Base-by-base conservation (phyloP, 805 yeast species). In the Spathaspora arborariae region DNA sequence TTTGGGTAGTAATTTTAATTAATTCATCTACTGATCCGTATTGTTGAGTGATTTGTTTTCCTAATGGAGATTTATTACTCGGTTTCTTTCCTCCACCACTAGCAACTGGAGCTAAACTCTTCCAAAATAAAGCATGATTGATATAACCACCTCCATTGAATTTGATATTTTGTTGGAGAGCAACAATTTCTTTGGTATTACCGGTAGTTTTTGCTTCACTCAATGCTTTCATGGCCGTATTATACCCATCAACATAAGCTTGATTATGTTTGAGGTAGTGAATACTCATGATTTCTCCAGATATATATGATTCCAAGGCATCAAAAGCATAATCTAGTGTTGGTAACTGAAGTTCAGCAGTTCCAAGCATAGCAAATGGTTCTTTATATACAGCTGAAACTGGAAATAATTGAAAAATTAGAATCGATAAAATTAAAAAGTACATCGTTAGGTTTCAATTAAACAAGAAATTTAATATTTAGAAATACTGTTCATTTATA, bases 261-360 rank as follows among this genome's bases (percentile, higher is more conserved):
- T 88, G 94, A 67, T 89, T 96, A 70, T 89, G 97, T 76, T 90
- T 90, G 55, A 82, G 77, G 79, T 89, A 86, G 72, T 89, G 97
- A 45, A 83, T 54, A 67, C 86, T 94, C 68, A 88, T 90, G 71
- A 89, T 89, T 63, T 87, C 81, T 39, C 90, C 95, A 36, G 94
- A 81, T 57, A 89, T 87, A 70, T 68, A 78, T 48, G 97, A 96
- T 74, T 89, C 97, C 45, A 89, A 74, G 20, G 88, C 96, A 55
- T 81, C 86, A 57, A 81, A 90, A 62, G 85, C 96, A 78, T 84
- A 89, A 63, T 83, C 86, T 58, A 89, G 74, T 55, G 85, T 88
- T 48, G 96, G 96, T 55, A 89, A 75, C 33, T 87, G 75, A 47
- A 84, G 85, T 65, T 84, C 81, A 58, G 84, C 77, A 72, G 11